These are phyloP conservation scores for Pleurotus salmoneostramineus DNA, from an alignment of 768 basidiomycete genomes.

Conservation along the genomic window DNA sequence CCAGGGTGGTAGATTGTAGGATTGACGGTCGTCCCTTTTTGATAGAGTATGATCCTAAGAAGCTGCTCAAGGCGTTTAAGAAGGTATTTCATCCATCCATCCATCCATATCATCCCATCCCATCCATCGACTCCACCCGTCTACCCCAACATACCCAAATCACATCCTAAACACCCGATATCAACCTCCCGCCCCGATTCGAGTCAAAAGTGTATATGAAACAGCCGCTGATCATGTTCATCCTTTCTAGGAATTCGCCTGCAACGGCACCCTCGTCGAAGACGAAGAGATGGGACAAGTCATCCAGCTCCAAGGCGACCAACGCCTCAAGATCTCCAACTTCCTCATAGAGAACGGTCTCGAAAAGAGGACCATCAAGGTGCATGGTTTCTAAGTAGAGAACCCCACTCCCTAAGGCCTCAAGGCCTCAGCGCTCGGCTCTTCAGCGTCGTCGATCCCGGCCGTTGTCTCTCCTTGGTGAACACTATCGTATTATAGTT, in stretches of 20 bases:
- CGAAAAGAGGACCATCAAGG: constrained; percentile 72
- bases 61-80: constrained; percentile 98
- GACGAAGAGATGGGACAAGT: constrained; percentile 96
- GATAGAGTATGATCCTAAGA: constrained; percentile 94
- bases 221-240: constrained; percentile 3
- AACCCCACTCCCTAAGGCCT: neutral
- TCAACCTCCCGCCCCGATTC: too few relatives aligned
- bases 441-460: neutral
- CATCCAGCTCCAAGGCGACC: constrained; percentile 98
- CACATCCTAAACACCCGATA: too few relatives aligned
- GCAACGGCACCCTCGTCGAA: constrained; percentile 95
- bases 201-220: neutral
- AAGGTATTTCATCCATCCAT: constrained; percentile 51
- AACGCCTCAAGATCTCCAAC: constrained; percentile 82
- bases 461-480: constrained; percentile 8
- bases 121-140: too few relatives aligned
- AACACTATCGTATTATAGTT: constrained; percentile 4
- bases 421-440: too few relatives aligned
- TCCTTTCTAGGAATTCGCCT: constrained; percentile 81
- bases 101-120: neutral
- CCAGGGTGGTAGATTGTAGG: constrained; percentile 5
- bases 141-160: too few relatives aligned
- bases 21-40: constrained; percentile 4
- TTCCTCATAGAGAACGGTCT: constrained; percentile 87
- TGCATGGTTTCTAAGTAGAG: constrained; percentile 75